Conservation (phyloP, 495 filamentous ascomycete species). For the Astrothelium subdiscretum region DNA sequence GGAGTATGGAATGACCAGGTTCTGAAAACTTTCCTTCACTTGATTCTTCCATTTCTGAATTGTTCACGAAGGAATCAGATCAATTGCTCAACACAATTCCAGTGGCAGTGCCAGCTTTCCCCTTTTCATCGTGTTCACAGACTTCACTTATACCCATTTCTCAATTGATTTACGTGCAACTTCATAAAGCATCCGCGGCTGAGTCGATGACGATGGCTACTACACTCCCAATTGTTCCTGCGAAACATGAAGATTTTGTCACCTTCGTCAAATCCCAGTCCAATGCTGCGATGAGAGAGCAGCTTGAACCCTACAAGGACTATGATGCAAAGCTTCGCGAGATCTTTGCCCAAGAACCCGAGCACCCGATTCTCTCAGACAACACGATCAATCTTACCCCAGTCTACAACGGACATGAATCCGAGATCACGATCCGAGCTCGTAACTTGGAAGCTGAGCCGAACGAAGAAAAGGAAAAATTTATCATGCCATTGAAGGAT, state of each 20-base stretch:
- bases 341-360: slow-evolving; percentile 58
- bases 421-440: slow-evolving; percentile 48
- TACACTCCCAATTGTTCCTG: slow-evolving; percentile 30
- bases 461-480: slow-evolving; percentile 47
- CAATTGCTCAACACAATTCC: too few species aligned
- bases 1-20: neutral
- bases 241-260: slow-evolving; percentile 33
- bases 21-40: too few species aligned
- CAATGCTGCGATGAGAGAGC: slow-evolving; percentile 39
- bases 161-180: too few species aligned
- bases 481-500: slow-evolving; percentile 55
- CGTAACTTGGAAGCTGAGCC: slow-evolving; percentile 49
- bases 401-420: slow-evolving; percentile 49
- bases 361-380: slow-evolving; percentile 45
- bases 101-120: too few species aligned
- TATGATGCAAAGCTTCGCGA: slow-evolving; percentile 59
- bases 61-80: too few species aligned
- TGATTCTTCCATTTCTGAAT: too few species aligned
- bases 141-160: too few species aligned
- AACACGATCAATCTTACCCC: slow-evolving; percentile 56
- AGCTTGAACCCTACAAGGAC: slow-evolving; percentile 56
- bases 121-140: too few species aligned
- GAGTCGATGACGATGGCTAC: too few species aligned
- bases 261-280: slow-evolving; percentile 37
- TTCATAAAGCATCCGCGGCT: too few species aligned